Percentiles rank a stretch among this genome's conserved stretches.
Evolutionary conservation across 2,329 filamentous ascomycete species (phyloP).

Genomic region (Claviceps arundinis): DNA sequence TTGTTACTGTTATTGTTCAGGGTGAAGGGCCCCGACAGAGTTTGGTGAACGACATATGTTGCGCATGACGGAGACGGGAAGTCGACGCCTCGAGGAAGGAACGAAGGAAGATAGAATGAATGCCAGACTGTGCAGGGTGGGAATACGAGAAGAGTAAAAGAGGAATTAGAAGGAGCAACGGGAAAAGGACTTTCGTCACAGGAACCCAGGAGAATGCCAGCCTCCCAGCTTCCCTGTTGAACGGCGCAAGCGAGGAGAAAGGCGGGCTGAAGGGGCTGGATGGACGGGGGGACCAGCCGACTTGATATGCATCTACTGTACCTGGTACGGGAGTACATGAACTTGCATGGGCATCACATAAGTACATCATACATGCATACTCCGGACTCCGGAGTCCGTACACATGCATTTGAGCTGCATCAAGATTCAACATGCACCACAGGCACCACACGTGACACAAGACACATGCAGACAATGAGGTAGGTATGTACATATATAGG

Average conservation of each 20-base stretch:
- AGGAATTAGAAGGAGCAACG: background rate
- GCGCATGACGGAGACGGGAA: background rate
- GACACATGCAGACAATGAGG: no score
- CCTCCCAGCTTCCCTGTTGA: background rate
- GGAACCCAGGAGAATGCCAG: background rate
- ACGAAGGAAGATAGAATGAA: background rate
- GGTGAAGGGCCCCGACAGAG: background rate
- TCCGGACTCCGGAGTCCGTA: no score
- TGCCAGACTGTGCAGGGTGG: background rate
- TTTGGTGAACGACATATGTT: background rate
- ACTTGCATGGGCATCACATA: background rate
- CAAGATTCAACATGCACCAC: background rate
- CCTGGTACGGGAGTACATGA: no score
- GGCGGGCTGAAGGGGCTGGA: background rate
- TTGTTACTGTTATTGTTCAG: background rate
- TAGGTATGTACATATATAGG: no score
- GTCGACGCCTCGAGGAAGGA: background rate
- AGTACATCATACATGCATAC: background rate
- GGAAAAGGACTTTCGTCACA: background rate
- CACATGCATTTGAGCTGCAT: background rate
- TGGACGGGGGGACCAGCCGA: background rate
- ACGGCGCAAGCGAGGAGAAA: background rate
- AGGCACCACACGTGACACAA: background rate
- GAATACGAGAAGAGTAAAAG: background rate
- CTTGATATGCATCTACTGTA: background rate